Base-by-base conservation (phyloP, 164 flowering plant species). In the Dillenia turbinata region DNA sequence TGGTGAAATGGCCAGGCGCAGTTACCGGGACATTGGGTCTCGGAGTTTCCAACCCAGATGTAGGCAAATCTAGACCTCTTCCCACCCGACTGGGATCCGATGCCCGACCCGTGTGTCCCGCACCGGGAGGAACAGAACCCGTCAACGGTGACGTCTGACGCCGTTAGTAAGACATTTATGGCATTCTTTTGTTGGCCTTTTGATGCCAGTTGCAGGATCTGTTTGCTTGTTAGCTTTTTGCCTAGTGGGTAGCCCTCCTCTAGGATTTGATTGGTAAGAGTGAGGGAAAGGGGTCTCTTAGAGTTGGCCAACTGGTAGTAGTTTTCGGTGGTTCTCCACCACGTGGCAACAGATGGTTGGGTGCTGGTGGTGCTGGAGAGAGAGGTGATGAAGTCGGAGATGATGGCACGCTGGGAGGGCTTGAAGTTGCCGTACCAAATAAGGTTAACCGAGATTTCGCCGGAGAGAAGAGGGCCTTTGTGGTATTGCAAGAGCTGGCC, bases 401-500 rank as follows among this genome's bases (percentile, higher is more conserved):
- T 61, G n/a, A 85, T 79, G 33, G 90, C 75, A 0, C 76, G 65
- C 26, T 82, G 85, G 22, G 80, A 62, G 10, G 85, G 75, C n/a
- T 61, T 71, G 79, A 85, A 85, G 8, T 74, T 73, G 5, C 90
- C 90, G 54, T 85, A 85, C 85, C 85, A 85, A 43, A 85, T 73
- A 47, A 85, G 74, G 45, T 81, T 85, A 53, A 85, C 19, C 44
- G 87, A 65, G 66, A 79, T 71, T 49, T 74, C 67, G 19, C 89
- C 89, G 22, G 60, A 17, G 1, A 85, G 79, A 33, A 85, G 83
- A 49, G 79, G 70, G 40, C 89, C 89, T 10, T 82, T 77, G 75
- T 85, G 89, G 73, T 85, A 85, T 44, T 64, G 47, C 45, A 83
- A 47, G 4, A 56, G 63, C 45, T 59, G 52, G 10, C 40, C 40